phyloP scores from a whole-genome alignment of 2,329 filamentous ascomycete species.

The Cladosporium velox region DNA sequence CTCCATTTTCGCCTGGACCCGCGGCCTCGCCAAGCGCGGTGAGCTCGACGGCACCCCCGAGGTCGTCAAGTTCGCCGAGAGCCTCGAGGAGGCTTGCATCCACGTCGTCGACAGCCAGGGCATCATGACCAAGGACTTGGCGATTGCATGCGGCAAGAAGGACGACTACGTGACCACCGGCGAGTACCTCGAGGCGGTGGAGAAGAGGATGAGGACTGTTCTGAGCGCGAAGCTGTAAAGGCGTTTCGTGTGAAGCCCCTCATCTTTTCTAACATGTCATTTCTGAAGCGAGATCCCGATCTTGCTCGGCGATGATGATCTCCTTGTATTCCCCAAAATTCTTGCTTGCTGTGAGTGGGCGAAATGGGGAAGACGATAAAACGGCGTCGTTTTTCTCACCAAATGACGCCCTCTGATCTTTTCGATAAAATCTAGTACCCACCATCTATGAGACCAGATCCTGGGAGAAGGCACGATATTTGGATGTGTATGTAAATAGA shows the following conservation, averaged over 20 bases:
- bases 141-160: slow-evolving; percentile 89
- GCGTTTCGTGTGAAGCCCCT: background rate
- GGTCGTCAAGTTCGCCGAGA: slow-evolving; percentile 85
- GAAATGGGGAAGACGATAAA: background rate
- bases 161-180: slow-evolving; percentile 87
- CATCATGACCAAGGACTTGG: slow-evolving; percentile 99
- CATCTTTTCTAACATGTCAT: background rate
- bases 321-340: background rate
- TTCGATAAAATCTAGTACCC: background rate
- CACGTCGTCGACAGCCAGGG: slow-evolving; percentile 92
- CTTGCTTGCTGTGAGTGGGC: background rate
- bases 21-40: slow-evolving; percentile 88
- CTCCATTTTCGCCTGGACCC: slow-evolving; percentile 98
- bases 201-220: slow-evolving; percentile 79
- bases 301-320: background rate
- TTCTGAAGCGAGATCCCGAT: background rate
- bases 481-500: background rate
- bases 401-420: background rate
- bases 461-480: background rate
- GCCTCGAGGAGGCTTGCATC: slow-evolving; percentile 87
- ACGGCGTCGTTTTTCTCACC: background rate
- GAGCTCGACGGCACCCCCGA: slow-evolving; percentile 92
- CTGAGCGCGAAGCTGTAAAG: slow-evolving; percentile 73
- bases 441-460: background rate
- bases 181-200: slow-evolving; percentile 90